phyloP scores from a whole-genome alignment of 345 rosid species.

The Citrus medica region DNA sequence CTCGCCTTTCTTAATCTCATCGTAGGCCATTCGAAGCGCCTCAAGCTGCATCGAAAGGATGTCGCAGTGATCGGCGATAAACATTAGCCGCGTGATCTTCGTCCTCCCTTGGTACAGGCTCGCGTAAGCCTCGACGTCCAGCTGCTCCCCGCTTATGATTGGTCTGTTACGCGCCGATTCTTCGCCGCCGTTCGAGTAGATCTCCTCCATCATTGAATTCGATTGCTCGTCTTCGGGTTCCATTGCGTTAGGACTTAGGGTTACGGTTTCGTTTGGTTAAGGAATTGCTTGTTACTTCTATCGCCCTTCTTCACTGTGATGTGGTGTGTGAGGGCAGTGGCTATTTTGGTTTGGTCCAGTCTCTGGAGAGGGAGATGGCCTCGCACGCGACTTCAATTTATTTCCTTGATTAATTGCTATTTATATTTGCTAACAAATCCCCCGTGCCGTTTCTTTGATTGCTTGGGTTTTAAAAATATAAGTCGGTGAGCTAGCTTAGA shows the following conservation, averaged over 20 bases:
- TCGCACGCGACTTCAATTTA: neutral
- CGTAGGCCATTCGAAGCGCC: slow-evolving; percentile 91
- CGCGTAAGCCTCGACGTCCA: slow-evolving; percentile 93
- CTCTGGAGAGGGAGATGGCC: neutral
- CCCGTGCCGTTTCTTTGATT: too few relatives aligned
- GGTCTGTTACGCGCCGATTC: slow-evolving; percentile 47
- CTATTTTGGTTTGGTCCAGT: neutral
- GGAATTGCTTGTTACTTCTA: neutral
- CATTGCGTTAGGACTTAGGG: slow-evolving; percentile 34
- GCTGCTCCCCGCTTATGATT: slow-evolving; percentile 77
- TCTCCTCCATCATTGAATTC: slow-evolving; percentile 47
- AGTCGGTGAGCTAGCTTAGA: neutral
- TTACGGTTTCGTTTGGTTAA: slow-evolving; percentile 17
- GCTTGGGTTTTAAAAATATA: too few relatives aligned
- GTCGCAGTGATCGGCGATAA: slow-evolving; percentile 74
- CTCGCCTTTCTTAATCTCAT: slow-evolving; percentile 95
- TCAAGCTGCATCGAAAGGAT: slow-evolving; percentile 69
- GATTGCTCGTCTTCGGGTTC: slow-evolving; percentile 68
- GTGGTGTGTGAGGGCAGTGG: neutral
- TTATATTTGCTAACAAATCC: neutral
- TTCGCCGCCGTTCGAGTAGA: slow-evolving; percentile 66
- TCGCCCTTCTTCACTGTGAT: neutral
- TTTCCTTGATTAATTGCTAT: neutral
- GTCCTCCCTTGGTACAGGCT: slow-evolving; percentile 83
- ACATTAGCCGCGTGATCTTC: slow-evolving; percentile 76